Evolutionary conservation across 805 yeast species (phyloP).

Genomic region (Zygotorulaspora florentina): DNA sequence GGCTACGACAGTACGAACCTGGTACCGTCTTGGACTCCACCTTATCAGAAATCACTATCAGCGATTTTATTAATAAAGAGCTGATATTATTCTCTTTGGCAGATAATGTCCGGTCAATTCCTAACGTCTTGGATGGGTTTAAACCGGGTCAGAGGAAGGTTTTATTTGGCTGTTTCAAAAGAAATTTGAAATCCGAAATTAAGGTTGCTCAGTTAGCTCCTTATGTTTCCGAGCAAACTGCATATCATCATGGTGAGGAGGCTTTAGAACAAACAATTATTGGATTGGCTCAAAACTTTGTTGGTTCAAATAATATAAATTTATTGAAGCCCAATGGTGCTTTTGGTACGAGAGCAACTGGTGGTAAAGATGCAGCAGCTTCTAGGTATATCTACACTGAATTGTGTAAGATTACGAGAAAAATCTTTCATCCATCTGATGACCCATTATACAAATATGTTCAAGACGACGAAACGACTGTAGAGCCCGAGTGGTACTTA

Average conservation of each 20-base stretch:
- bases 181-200: conserved; percentile 69
- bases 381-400: conserved; percentile 94
- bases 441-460: conserved; percentile 71
- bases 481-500: conserved; percentile 92
- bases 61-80: conserved; percentile 93
- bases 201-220: conserved; percentile 91
- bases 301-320: conserved; percentile 88
- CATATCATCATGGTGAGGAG: conserved; percentile 93
- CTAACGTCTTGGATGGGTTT: conserved; percentile 88
- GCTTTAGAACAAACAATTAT: conserved; percentile 86
- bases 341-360: conserved; percentile 92
- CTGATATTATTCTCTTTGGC: conserved; percentile 94
- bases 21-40: conserved; percentile 89
- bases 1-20: conserved; percentile 87
- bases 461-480: conserved; percentile 89
- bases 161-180: conserved; percentile 76
- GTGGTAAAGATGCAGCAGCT: conserved; percentile 99
- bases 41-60: conserved; percentile 72
- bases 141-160: conserved; percentile 98
- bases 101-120: conserved; percentile 92
- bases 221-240: conserved; percentile 81
- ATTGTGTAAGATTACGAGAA: conserved; percentile 67
- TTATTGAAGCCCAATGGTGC: conserved; percentile 86
- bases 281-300: conserved; percentile 91
- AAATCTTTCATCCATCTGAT: conserved; percentile 74